phyloP scores from a whole-genome alignment of 2,329 filamentous ascomycete genomes.

The Juglanconis juglandina region DNA sequence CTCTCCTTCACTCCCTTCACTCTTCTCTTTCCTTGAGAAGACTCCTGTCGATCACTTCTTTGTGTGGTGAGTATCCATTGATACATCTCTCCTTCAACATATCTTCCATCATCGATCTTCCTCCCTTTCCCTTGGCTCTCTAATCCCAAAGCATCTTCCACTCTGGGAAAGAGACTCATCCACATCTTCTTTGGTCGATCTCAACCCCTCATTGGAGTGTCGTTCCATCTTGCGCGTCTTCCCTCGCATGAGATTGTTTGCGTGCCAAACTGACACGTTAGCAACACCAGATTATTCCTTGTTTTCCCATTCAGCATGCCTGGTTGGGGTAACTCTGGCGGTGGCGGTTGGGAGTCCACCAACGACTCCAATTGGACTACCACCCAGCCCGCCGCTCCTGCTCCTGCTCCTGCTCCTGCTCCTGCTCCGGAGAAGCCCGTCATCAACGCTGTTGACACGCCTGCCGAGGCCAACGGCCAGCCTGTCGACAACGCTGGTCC shows the following conservation, averaged over 20 bases:
- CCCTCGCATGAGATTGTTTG: not conserved
- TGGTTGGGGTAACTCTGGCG: constrained; percentile 13
- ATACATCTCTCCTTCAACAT: too few species aligned
- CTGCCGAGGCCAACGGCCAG: constrained; percentile 15
- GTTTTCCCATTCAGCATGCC: constrained; percentile 22
- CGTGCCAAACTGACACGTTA: not conserved
- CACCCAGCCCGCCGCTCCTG: not conserved
- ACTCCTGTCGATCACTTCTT: too few species aligned
- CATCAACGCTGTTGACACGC: constrained; percentile 11
- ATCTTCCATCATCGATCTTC: too few species aligned
- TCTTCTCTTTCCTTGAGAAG: too few species aligned
- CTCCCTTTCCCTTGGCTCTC: too few species aligned
- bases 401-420: not conserved
- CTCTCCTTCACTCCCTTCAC: too few species aligned
- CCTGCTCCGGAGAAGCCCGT: not conserved
- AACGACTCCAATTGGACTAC: not conserved
- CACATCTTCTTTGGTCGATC: not conserved
- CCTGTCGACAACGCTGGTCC: not conserved
- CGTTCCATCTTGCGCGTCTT: not conserved
- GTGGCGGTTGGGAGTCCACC: not conserved
- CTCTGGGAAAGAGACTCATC: not conserved
- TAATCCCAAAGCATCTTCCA: too few species aligned
- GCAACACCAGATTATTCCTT: not conserved
- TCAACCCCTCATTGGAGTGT: not conserved
- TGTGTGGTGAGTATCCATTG: not conserved